Evolutionary conservation across 2,329 filamentous ascomycete genomes (phyloP).

Genomic region (Cordyceps militaris): DNA sequence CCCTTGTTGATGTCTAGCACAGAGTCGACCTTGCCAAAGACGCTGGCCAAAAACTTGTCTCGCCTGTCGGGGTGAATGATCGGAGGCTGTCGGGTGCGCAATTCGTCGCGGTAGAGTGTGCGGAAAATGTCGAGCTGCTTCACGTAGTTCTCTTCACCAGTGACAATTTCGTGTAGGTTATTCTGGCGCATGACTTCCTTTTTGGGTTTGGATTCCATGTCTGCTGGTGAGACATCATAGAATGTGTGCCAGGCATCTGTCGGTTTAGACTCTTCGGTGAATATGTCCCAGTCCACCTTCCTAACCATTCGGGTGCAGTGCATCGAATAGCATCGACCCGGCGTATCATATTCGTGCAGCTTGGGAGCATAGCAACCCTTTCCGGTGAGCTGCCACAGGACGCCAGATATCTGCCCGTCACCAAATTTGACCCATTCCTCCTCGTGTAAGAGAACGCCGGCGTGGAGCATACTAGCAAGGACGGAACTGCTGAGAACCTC

Average conservation of each 20-base stretch:
- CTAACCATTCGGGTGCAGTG: constrained; percentile 92
- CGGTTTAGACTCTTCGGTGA: constrained; percentile 60
- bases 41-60: constrained; percentile 71
- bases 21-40: constrained; percentile 85
- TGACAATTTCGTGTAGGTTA: constrained; percentile 90
- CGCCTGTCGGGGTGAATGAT: constrained; percentile 75
- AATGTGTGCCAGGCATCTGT: constrained; percentile 80
- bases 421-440: constrained; percentile 98
- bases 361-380: constrained; percentile 84
- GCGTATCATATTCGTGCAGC: constrained; percentile 63
- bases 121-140: constrained; percentile 80
- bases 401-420: constrained; percentile 71
- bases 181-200: constrained; percentile 94
- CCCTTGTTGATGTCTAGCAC: constrained; percentile 91
- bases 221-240: constrained; percentile 75
- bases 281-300: constrained; percentile 80
- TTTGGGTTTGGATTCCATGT: constrained; percentile 62
- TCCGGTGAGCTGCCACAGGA: constrained; percentile 88
- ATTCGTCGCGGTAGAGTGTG: constrained; percentile 75
- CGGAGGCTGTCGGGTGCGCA: constrained; percentile 64
- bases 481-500: constrained; percentile 76
- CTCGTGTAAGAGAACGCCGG: constrained; percentile 72
- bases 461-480: constrained; percentile 70
- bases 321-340: constrained; percentile 82
- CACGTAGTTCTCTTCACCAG: constrained; percentile 87